Conservation (phyloP, 2,329 filamentous ascomycete species). For the Colletotrichum orchidophilum region DNA sequence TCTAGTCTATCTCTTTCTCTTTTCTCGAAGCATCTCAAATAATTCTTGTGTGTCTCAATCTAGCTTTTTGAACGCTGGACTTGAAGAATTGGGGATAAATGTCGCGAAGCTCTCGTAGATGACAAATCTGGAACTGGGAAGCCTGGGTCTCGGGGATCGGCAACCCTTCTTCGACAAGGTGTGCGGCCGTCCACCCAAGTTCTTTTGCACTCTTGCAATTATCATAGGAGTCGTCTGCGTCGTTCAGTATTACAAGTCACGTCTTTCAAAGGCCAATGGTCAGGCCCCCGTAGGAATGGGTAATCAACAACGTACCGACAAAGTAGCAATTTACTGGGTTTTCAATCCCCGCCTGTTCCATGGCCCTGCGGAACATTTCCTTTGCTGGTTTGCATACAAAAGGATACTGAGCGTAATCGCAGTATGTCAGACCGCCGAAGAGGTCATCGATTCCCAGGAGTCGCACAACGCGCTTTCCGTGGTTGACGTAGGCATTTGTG, state of each 20-base stretch:
- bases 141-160: constrained; percentile 70
- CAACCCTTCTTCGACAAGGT: constrained; percentile 83
- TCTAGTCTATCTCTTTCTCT: not conserved
- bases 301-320: constrained; percentile 73
- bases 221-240: constrained; percentile 82
- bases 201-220: constrained; percentile 83
- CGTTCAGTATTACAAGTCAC: not conserved
- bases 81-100: constrained; percentile 91
- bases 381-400: constrained; percentile 88
- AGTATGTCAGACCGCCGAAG: constrained; percentile 95
- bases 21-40: not conserved
- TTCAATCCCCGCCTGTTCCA: constrained; percentile 80
- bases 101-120: constrained; percentile 77
- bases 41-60: not conserved
- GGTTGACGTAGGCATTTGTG: constrained; percentile 94
- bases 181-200: constrained; percentile 86
- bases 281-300: constrained; percentile 16
- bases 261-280: not conserved
- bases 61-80: constrained; percentile 38
- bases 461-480: constrained; percentile 83
- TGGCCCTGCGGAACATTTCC: constrained; percentile 88
- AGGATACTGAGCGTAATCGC: constrained; percentile 80
- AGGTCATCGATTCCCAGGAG: constrained; percentile 87
- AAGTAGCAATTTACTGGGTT: constrained; percentile 83
- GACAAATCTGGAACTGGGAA: constrained; percentile 78